Conservation (phyloP, 345 rosid genomes). For the Pugionium dolabratum region DNA sequence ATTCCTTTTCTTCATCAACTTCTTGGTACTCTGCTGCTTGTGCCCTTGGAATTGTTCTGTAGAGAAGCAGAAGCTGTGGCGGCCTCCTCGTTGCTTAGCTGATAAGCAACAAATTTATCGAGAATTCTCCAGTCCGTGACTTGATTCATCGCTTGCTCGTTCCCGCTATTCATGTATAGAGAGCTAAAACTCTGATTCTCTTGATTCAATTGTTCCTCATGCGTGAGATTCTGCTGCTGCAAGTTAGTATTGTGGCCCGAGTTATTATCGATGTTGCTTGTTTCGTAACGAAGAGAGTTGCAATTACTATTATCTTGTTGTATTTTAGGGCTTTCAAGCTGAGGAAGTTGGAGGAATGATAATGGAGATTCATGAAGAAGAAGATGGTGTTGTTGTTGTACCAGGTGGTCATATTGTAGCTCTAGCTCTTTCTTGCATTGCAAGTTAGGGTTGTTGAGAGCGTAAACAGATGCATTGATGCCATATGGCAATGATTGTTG, state of each 20-base stretch:
- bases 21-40: conserved; percentile 43
- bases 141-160: conserved; percentile 66
- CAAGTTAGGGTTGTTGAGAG: conserved; percentile 36
- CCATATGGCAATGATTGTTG: conserved; percentile 59
- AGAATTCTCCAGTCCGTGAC: conserved; percentile 94
- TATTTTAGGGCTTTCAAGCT: conserved; percentile 72
- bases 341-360: conserved; percentile 74
- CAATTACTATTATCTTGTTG: conserved; percentile 59
- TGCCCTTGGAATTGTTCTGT: conserved; percentile 35
- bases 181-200: conserved; percentile 54
- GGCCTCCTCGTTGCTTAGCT: conserved; percentile 81
- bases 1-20: conserved; percentile 50
- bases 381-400: conserved; percentile 56
- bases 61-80: conserved; percentile 35
- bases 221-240: conserved; percentile 59
- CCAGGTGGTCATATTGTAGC: conserved; percentile 42
- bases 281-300: conserved; percentile 47
- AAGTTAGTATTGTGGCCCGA: conserved; percentile 47
- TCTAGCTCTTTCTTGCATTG: conserved; percentile 84
- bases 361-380: conserved; percentile 41
- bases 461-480: conserved; percentile 41
- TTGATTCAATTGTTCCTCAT: conserved; percentile 59
- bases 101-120: conserved; percentile 96
- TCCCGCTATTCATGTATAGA: conserved; percentile 43
- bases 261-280: conserved; percentile 46